Base-by-base conservation (phyloP, 306 rosid genomes). In the Gillenia trifoliata region DNA sequence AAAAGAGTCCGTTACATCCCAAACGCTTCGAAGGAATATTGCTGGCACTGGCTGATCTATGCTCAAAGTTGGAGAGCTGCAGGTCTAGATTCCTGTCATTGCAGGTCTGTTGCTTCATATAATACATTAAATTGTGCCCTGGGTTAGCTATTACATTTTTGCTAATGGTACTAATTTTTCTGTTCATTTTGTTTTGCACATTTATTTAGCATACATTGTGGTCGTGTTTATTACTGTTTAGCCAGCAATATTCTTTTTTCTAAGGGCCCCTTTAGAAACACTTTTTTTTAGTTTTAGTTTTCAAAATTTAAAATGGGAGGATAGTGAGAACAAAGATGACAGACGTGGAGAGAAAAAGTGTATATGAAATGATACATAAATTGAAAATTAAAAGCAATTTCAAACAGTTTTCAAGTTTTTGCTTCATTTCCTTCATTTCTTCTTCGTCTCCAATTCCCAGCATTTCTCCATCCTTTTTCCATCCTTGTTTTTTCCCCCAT, bases 31-130 rank as follows among this genome's bases (percentile, higher is more conserved):
- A 92, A 83, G 99, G 99, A 81, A 62, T 87, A 63, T 85, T 88
- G 85, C 79, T 88, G 79, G 97, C 88, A 47, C 75, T 94, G 81
- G 93, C 93, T 62, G 89, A 89, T 77, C 83, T 94, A 56, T 94
- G 99, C 92, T 92, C 97, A 82, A 89, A 87, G 73, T 83, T 92
- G 90, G 99, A 94, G 88, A 77, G 92, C 87, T 92, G 99, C 85
- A 84, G 99, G 83, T 87, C 86, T 30, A 87, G 85, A 80, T 90
- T 94, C 85, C 82, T 94, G 50, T 86, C 90, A 2, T 79, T 90
- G 79, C 85, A 94, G 99, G 99, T 89, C 52, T 68, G 93, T 85
- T 83, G 61, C 68, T 66, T 81, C 57, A 29, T 77, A 70, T 38
- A 38, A 70, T 41, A 68, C 33, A 31, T 68, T 52, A 28, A 66